Evolutionary conservation across 2,329 filamentous ascomycete genomes (phyloP).

Genomic region (Xylaria sp.): DNA sequence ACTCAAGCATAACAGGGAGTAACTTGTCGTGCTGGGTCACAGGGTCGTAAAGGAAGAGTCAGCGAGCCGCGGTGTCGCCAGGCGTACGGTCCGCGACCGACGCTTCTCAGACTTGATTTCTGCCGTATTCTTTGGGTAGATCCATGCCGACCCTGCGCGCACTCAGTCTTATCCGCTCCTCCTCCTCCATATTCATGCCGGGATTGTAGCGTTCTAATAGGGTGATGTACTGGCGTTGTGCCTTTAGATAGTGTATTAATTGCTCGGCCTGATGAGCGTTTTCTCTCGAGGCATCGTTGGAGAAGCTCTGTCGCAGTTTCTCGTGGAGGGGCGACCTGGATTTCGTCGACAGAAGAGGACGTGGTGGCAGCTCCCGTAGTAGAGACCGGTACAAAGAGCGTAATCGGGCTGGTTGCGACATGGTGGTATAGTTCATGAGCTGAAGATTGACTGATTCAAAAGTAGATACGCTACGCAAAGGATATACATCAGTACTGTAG

Average conservation of each 20-base stretch:
- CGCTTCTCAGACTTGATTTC: conserved; percentile 16
- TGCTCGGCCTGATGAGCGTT: conserved; percentile 72
- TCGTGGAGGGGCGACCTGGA: conserved; percentile 74
- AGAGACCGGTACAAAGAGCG: conserved; percentile 88
- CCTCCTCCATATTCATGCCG: conserved; percentile 84
- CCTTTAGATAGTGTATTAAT: conserved; percentile 79
- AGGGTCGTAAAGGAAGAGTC: not conserved
- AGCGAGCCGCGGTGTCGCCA: not conserved
- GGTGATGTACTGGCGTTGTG: conserved; percentile 85
- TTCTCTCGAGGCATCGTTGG: conserved; percentile 48
- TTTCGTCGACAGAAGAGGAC: conserved; percentile 61
- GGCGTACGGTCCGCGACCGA: not conserved
- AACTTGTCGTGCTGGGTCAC: not conserved
- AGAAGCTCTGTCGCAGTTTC: conserved; percentile 73
- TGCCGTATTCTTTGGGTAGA: conserved; percentile 72
- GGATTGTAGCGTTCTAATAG: conserved; percentile 94
- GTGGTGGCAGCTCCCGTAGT: conserved; percentile 87
- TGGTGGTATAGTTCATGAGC: conserved; percentile 29
- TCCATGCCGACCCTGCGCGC: conserved; percentile 92
- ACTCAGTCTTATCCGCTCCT: conserved; percentile 84
- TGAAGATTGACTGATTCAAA: conserved; percentile 2
- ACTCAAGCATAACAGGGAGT: no score
- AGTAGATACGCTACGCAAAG: not conserved
- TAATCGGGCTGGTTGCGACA: conserved; percentile 59
- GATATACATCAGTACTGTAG: no score